A percentile compares a stretch with the other conserved stretches of the same genome.
phyloP scores from a whole-genome alignment of 768 basidiomycete species.

The Kwoniella dendrophila region DNA sequence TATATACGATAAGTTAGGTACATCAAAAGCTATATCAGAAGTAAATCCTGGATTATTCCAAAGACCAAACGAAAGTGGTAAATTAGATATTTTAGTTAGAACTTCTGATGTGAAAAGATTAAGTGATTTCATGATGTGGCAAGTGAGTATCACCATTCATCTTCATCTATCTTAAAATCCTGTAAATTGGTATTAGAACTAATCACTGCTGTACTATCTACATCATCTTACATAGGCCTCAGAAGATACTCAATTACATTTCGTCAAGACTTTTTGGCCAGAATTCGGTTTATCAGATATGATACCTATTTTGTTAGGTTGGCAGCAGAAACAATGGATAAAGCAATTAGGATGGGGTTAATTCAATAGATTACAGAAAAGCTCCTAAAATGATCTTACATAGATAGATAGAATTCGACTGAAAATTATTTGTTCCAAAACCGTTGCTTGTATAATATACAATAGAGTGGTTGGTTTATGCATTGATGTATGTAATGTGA shows the following conservation, averaged over 20 bases:
- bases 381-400: too few relatives aligned
- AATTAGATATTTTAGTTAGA: constrained; percentile 80
- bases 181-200: neutral
- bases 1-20: constrained; percentile 36
- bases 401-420: neutral
- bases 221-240: constrained; percentile 64
- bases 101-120: constrained; percentile 87
- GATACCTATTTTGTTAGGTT: constrained; percentile 81
- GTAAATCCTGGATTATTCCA: constrained; percentile 3
- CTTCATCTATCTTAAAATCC: too few relatives aligned
- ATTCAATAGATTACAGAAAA: too few relatives aligned
- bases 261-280: constrained; percentile 84
- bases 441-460: too few relatives aligned
- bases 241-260: constrained; percentile 84
- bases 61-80: constrained; percentile 22
- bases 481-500: too few relatives aligned
- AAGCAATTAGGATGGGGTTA: constrained; percentile 25
- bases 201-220: neutral
- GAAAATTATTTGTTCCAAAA: too few relatives aligned
- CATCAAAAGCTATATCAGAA: constrained; percentile 1
- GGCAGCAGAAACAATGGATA: constrained; percentile 75
- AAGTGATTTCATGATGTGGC: constrained; percentile 93
- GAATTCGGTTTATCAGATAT: constrained; percentile 86
- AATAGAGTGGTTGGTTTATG: too few relatives aligned
- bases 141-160: constrained; percentile 71